phyloP scores from a whole-genome alignment of 306 rosid genomes.

The Quercus gilva region DNA sequence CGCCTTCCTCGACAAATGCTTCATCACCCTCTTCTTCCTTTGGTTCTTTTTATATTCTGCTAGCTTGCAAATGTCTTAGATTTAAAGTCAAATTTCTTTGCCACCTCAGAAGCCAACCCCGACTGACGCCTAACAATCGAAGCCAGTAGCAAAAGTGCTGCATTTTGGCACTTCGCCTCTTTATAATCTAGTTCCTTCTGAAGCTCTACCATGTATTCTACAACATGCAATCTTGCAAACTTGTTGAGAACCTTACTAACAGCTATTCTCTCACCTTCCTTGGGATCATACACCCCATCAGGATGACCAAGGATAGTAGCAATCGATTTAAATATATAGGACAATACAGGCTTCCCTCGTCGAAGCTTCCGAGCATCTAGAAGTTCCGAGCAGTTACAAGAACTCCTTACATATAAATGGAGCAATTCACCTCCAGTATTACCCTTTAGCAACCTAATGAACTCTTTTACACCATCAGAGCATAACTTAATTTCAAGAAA shows the following conservation, averaged over 20 bases:
- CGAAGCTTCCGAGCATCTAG: slow-evolving; percentile 70
- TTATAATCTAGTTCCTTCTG: slow-evolving; percentile 54
- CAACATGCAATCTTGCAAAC: slow-evolving; percentile 47
- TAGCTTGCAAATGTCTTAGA: slow-evolving; percentile 41
- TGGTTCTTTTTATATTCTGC: slow-evolving; percentile 28
- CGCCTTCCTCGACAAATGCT: slow-evolving; percentile 48
- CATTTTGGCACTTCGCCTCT: slow-evolving; percentile 56
- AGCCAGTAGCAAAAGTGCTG: slow-evolving; percentile 58
- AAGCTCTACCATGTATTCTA: slow-evolving; percentile 49
- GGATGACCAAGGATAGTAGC: slow-evolving; percentile 53
- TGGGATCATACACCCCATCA: slow-evolving; percentile 42
- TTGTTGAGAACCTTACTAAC: slow-evolving; percentile 56
- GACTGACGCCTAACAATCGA: slow-evolving; percentile 65
- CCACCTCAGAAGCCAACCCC: slow-evolving; percentile 65
- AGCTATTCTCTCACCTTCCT: slow-evolving; percentile 33
- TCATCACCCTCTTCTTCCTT: slow-evolving; percentile 23
- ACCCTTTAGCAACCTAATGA: slow-evolving; percentile 29
- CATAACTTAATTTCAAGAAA: slow-evolving; percentile 44
- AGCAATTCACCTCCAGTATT: slow-evolving; percentile 43
- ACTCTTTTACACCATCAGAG: slow-evolving; percentile 49
- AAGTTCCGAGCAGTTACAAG: slow-evolving; percentile 66
- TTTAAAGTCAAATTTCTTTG: slow-evolving; percentile 72
- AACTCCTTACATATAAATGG: slow-evolving; percentile 47
- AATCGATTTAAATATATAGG: slow-evolving; percentile 37
- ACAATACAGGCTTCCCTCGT: slow-evolving; percentile 61